Conservation (phyloP, 164 flowering plant species). For the Hamamelis virginiana region DNA sequence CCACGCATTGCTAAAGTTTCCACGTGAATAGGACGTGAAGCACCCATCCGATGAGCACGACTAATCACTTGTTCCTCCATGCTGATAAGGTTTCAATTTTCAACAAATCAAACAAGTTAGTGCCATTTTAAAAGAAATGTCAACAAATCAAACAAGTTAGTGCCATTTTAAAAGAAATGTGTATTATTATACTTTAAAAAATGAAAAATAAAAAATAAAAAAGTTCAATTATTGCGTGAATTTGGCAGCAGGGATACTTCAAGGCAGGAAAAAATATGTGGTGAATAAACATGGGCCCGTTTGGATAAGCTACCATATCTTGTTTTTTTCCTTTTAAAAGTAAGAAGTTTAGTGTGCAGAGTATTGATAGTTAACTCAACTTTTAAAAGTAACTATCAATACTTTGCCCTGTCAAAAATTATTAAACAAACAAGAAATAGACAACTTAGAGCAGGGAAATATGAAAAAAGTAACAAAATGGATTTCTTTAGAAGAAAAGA, state of each 20-base stretch:
- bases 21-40: conserved; percentile 86
- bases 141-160: no score
- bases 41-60: conserved; percentile 99
- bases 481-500: background rate
- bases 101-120: conserved; percentile 10
- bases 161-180: no score
- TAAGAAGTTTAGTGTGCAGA: no score
- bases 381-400: no score
- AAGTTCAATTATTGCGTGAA: background rate
- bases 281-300: background rate
- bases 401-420: no score
- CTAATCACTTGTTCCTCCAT: conserved; percentile 99
- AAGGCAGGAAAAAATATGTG: background rate
- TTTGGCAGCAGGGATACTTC: background rate
- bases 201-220: no score
- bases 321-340: no score
- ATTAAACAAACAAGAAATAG: background rate
- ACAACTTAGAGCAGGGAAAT: background rate
- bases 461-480: background rate
- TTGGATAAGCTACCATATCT: no score
- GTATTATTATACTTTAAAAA: no score
- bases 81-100: conserved; percentile 38
- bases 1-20: conserved; percentile 97
- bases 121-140: background rate
- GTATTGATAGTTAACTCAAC: no score